Base-by-base conservation (phyloP, 305 asterid species). In the Rubia occidens region DNA sequence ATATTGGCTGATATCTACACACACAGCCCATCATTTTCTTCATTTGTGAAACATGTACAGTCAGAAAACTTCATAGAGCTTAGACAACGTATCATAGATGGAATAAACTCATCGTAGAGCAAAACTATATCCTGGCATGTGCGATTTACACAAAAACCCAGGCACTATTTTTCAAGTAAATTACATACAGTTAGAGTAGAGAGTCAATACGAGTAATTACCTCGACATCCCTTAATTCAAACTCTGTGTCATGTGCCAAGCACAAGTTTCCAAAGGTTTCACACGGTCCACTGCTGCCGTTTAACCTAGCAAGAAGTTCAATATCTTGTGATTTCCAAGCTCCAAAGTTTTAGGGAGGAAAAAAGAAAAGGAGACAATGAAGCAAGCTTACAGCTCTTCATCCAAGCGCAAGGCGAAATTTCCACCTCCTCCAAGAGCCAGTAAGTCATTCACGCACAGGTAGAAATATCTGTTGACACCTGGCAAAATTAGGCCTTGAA, bases 231-330 rank as follows among this genome's bases (percentile, higher is more conserved):
- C 80, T 91, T 72, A 85, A 45, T 64, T 87, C 90, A 76, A 94
- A 94, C 74, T 87, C 97, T 51, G 84, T 80, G 63, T 91, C 89
- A 82, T 89, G 88, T 68, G 97, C 97, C 83, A 94, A 82, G 72
- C 97, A 87, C 53, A 76, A 62, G 84, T 86, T 94, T 67, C 99
- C 99, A 79, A 87, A 94, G 76, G 99, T 94, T 75, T 94, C 99
- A 71, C 95, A 87, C 47, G 93, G 90, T 56, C 99, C 97, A 78
- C 96, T 94, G 51, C 86, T 83, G 74, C 99, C 99, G 17, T 80
- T 81, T 81, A 94, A 85, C 82, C 99, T 94, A 18, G 24, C 65
- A 11, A 44, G 37, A 71, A 29, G 67, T 54, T 55, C 7, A 66
- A 60, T 56, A 73, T 9, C 55, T 49, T 32, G 60, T 47, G 13